These are phyloP conservation scores for Rhizopus delemar DNA, from an alignment of 371 early-diverging fungal genomes.

Conservation along the genomic window DNA sequence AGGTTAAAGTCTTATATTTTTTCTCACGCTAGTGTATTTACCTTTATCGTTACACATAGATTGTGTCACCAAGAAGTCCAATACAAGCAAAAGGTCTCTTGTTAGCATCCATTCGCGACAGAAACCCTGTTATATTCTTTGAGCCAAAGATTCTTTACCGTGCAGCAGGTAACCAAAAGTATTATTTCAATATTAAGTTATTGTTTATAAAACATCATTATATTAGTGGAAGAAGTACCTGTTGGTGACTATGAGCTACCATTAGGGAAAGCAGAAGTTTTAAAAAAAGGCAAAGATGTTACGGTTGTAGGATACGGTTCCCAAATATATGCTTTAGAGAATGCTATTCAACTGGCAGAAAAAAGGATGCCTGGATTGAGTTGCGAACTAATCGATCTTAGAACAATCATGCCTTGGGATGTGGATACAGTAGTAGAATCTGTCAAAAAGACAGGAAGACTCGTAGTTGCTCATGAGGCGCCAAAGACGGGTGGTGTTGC, in stretches of 20 bases:
- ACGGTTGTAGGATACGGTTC: constrained; percentile 95
- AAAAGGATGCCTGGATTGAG: constrained; percentile 86
- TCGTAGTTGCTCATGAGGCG: constrained; percentile 95
- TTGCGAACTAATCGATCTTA: constrained; percentile 93
- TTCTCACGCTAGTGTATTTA: constrained; percentile 21
- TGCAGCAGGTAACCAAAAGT: constrained; percentile 67
- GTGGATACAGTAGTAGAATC: constrained; percentile 89
- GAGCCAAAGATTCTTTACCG: constrained; percentile 98
- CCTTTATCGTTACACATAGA: constrained; percentile 32
- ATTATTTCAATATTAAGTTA: background rate
- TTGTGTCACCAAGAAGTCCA: constrained; percentile 93
- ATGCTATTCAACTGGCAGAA: constrained; percentile 87
- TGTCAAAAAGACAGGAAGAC: constrained; percentile 94
- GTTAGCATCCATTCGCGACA: constrained; percentile 89
- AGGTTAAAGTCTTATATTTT: constrained; percentile 41
- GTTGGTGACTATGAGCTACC: constrained; percentile 91
- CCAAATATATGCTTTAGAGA: constrained; percentile 91
- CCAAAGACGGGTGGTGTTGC: constrained; percentile 93
- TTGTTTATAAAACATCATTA: constrained; percentile 9
- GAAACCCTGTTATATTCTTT: constrained; percentile 94
- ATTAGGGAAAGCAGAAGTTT: constrained; percentile 90
- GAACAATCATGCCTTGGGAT: constrained; percentile 94
- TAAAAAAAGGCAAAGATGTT: constrained; percentile 87
- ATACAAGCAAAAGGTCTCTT: constrained; percentile 97
- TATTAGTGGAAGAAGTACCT: constrained; percentile 92